Evolutionary conservation across 2,329 filamentous ascomycete species (phyloP).

Genomic region (Xylariaceae sp.): DNA sequence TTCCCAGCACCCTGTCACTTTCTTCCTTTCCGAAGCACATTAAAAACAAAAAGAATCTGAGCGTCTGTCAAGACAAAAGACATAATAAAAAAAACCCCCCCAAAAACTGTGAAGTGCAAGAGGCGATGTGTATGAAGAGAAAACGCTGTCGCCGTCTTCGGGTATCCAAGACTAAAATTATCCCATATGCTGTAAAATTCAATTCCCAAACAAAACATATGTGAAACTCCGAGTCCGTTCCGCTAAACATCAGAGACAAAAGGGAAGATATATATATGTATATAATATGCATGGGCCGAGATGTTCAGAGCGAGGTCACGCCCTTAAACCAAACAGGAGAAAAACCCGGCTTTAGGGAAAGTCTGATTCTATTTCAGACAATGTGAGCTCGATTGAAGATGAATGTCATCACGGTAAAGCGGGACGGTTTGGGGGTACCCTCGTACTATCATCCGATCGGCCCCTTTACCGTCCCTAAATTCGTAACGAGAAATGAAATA

Average conservation of each 20-base stretch:
- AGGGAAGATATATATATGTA: background rate
- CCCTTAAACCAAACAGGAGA: background rate
- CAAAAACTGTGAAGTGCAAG: background rate
- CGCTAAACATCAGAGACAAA: constrained; percentile 4
- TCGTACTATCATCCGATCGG: background rate
- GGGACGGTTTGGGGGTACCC: background rate
- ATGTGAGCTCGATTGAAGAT: background rate
- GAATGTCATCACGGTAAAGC: background rate
- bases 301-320: background rate
- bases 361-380: too few species aligned
- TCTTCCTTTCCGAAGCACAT: background rate
- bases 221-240: background rate
- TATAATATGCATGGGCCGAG: constrained; percentile 6
- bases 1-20: too few species aligned
- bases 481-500: background rate
- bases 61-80: background rate
- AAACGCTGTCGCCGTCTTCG: background rate
- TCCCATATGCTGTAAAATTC: background rate
- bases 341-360: background rate
- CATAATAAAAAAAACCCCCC: too few species aligned
- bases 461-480: background rate
- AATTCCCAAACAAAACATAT: too few species aligned
- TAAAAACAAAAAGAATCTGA: background rate
- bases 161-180: background rate
- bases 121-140: background rate